Evolutionary conservation across 495 filamentous ascomycete species (phyloP).

Genomic region (Penicillium angulare): DNA sequence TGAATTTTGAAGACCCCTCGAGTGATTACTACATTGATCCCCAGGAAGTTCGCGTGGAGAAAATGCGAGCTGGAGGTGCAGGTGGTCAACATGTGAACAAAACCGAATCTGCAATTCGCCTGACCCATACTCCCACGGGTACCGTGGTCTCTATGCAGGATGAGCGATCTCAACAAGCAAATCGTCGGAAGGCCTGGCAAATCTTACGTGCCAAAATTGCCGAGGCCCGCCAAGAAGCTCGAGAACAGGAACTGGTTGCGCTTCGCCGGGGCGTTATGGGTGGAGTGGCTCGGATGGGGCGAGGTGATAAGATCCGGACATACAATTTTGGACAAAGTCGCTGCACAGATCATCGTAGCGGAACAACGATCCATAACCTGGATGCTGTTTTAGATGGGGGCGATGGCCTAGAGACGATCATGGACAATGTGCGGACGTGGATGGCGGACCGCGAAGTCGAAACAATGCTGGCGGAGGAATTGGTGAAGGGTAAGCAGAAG

Average conservation of each 20-base stretch:
- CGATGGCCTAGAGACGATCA: constrained; percentile 67
- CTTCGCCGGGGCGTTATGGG: constrained; percentile 73
- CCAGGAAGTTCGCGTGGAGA: constrained; percentile 79
- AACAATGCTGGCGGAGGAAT: constrained; percentile 54
- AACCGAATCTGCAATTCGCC: constrained; percentile 90
- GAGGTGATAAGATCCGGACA: constrained; percentile 90
- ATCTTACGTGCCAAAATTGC: constrained; percentile 81
- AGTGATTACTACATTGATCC: constrained; percentile 89
- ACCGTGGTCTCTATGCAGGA: constrained; percentile 90
- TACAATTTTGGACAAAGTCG: constrained; percentile 94
- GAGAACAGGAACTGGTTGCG: constrained; percentile 75
- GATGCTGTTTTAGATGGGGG: constrained; percentile 76
- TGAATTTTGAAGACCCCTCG: constrained; percentile 74
- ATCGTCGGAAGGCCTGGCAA: constrained; percentile 83
- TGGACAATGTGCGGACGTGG: constrained; percentile 82
- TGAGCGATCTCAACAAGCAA: constrained; percentile 82
- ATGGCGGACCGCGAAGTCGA: constrained; percentile 74
- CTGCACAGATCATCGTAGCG: constrained; percentile 90
- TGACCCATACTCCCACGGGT: constrained; percentile 88
- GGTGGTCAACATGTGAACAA: constrained; percentile 98
- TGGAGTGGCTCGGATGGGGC: constrained; percentile 74
- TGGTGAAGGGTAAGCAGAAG: constrained; percentile 24
- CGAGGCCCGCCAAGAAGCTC: constrained; percentile 72
- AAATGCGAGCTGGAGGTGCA: constrained; percentile 88
- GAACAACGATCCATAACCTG: constrained; percentile 77